phyloP scores from a whole-genome alignment of 106 monocot species.

The Agapanthus africanus region DNA sequence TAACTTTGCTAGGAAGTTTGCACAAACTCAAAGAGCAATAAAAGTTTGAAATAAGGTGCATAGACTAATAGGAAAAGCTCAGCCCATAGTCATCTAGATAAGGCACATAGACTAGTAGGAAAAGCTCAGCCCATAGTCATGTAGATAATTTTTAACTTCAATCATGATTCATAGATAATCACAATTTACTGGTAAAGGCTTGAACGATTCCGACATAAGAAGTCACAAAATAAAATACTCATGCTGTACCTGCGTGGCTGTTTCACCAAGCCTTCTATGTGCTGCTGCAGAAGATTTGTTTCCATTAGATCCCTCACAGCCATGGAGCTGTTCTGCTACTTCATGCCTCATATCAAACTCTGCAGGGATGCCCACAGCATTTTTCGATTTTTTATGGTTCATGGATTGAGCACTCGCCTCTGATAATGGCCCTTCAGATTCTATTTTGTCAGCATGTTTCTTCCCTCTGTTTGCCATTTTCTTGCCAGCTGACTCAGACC shows the following conservation, averaged over 20 bases:
- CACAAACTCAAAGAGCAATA: not conserved
- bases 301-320: slow-evolving; percentile 14
- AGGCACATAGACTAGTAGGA: not conserved
- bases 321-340: not conserved
- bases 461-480: slow-evolving; percentile 27
- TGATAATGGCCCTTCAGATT: not conserved
- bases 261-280: slow-evolving; percentile 7
- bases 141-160: not conserved
- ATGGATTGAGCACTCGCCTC: slow-evolving; percentile 1
- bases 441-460: slow-evolving; percentile 8
- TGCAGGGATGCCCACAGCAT: not conserved
- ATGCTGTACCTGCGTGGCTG: not conserved
- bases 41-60: not conserved
- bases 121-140: not conserved
- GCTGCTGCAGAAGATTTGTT: slow-evolving; percentile 7
- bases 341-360: slow-evolving; percentile 3
- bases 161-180: not conserved
- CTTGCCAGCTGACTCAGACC: slow-evolving; percentile 21
- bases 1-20: not conserved
- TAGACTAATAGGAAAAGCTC: not conserved
- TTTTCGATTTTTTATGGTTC: slow-evolving; percentile 4
- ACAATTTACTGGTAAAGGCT: no score
- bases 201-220: not conserved
- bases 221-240: not conserved
- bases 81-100: no score